phyloP scores from a whole-genome alignment of 768 basidiomycete species.

The Cystofilobasidium macerans region DNA sequence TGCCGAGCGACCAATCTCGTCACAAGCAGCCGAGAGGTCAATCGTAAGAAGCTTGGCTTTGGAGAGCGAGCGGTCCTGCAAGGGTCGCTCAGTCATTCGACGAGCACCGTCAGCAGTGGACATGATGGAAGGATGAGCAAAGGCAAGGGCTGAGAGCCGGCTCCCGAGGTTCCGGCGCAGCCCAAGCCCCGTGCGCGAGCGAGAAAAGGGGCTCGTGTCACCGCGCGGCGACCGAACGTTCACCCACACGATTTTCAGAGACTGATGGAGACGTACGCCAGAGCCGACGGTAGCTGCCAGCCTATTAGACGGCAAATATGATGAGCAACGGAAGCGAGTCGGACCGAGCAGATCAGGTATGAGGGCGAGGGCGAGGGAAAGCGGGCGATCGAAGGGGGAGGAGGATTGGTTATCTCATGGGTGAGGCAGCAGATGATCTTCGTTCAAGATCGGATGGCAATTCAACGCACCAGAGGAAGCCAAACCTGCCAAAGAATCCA shows the following conservation, averaged over 20 bases:
- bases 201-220: too few species aligned
- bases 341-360: too few species aligned
- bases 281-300: constrained; percentile 25
- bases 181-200: too few species aligned
- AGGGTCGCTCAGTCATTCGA: too few species aligned
- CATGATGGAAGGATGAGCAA: background rate
- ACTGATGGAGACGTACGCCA: constrained; percentile 1
- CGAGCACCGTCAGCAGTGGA: background rate
- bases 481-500: constrained; percentile 4
- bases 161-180: too few species aligned
- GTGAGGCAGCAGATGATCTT: background rate
- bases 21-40: constrained; percentile 17
- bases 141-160: background rate
- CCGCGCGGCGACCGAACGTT: too few species aligned
- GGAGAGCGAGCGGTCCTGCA: constrained; percentile 16
- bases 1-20: constrained; percentile 1
- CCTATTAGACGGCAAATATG: too few species aligned
- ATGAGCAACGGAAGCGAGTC: too few species aligned
- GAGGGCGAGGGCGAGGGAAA: background rate
- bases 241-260: background rate
- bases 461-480: constrained; percentile 18
- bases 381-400: background rate
- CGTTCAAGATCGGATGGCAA: background rate
- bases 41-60: constrained; percentile 19
- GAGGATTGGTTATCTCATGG: too few species aligned